Evolutionary conservation across 164 flowering plant species (phyloP).

Genomic region (Liriodendron chinense): DNA sequence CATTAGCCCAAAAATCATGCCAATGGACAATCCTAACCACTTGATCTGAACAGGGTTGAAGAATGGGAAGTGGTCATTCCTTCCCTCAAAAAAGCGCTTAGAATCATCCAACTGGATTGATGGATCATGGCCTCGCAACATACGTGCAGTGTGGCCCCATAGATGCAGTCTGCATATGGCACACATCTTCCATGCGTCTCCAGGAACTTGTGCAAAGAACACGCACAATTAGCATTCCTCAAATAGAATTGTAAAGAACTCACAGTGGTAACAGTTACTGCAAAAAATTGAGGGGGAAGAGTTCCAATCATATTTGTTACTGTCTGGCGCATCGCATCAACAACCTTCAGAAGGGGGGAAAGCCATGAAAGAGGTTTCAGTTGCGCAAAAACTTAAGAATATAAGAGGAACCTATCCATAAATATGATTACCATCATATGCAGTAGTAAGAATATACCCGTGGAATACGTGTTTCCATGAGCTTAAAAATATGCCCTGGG

Average conservation of each 20-base stretch:
- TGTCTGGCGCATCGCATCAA: slow-evolving; percentile 97
- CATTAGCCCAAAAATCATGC: too few relatives aligned
- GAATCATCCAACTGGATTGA: too few relatives aligned
- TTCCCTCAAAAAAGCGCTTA: too few relatives aligned
- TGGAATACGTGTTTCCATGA: slow-evolving; percentile 2
- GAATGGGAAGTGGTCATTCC: neutral
- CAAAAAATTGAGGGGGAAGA: slow-evolving; percentile 93
- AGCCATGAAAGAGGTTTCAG: neutral
- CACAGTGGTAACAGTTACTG: slow-evolving; percentile 90
- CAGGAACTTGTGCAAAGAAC: neutral
- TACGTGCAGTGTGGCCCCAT: too few relatives aligned
- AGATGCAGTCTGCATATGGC: neutral
- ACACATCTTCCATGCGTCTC: neutral
- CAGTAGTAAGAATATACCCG: neutral
- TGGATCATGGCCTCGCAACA: too few relatives aligned
- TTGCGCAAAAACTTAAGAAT: neutral
- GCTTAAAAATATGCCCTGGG: neutral
- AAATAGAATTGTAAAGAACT: slow-evolving; percentile 21
- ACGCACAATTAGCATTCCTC: neutral
- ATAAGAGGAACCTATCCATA: neutral
- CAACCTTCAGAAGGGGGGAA: slow-evolving; percentile 46
- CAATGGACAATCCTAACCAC: neutral
- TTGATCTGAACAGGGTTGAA: neutral
- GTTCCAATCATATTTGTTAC: slow-evolving; percentile 98
- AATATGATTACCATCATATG: neutral